Conservation (phyloP, 805 yeast species). For the Yarrowia bubula region DNA sequence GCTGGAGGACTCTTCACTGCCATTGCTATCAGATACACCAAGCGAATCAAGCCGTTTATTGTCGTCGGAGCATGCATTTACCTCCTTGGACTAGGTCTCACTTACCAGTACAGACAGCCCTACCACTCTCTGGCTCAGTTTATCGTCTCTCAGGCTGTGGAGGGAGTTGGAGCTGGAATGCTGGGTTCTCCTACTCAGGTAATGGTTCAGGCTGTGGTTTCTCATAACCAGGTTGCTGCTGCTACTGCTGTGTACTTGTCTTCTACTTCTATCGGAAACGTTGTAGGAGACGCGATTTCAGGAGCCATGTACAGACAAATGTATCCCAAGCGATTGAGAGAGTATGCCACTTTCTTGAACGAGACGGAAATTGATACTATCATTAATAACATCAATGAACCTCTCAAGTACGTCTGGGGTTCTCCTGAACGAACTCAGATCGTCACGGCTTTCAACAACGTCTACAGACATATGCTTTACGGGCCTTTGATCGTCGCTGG, state of each 20-base stretch:
- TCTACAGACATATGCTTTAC: conserved; percentile 27
- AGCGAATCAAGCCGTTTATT: conserved; percentile 59
- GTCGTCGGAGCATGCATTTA: conserved; percentile 57
- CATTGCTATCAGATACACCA: conserved; percentile 36
- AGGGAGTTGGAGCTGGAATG: conserved; percentile 74
- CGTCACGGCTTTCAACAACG: conserved; percentile 27
- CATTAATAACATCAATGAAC: conserved; percentile 17
- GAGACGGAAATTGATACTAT: conserved; percentile 9
- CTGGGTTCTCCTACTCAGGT: conserved; percentile 65
- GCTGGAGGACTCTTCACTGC: conserved; percentile 25
- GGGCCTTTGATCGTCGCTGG: conserved; percentile 28
- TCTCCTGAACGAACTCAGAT: conserved; percentile 27
- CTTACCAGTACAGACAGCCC: conserved; percentile 57
- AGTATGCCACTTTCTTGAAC: conserved; percentile 7
- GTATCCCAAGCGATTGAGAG: conserved; percentile 44
- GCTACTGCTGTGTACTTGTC: conserved; percentile 58
- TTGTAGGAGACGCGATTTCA: conserved; percentile 60
- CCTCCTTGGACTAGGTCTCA: conserved; percentile 60
- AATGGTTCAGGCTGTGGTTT: conserved; percentile 56
- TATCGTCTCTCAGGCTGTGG: conserved; percentile 60
- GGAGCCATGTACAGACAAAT: conserved; percentile 72
- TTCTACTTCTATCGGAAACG: conserved; percentile 59
- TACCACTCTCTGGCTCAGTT: conserved; percentile 52
- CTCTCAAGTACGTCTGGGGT: conserved; percentile 28
- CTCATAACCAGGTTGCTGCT: conserved; percentile 64